phyloP scores from a whole-genome alignment of 2,329 filamentous ascomycete genomes.

The Sclerotiophoma versabilis region DNA sequence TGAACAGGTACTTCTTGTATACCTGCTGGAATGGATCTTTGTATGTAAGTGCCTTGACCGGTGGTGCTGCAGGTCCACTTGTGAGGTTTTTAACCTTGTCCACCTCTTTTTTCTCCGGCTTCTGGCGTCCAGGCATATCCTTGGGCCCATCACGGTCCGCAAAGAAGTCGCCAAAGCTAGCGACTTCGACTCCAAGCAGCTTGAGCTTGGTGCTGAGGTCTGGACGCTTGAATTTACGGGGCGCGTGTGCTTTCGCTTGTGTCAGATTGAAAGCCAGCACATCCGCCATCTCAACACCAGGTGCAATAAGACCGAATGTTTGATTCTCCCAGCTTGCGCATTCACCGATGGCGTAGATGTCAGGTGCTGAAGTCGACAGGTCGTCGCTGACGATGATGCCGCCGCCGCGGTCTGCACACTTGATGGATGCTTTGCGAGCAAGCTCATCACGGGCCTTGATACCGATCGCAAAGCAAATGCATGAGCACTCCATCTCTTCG shows the following conservation, averaged over 20 bases:
- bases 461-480: constrained; percentile 89
- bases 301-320: constrained; percentile 87
- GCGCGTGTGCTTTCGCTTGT: constrained; percentile 74
- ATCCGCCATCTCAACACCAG: constrained; percentile 91
- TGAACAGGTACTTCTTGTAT: constrained; percentile 95
- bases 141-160: constrained; percentile 85
- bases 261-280: constrained; percentile 91
- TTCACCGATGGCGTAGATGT: constrained; percentile 88
- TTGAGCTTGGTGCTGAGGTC: constrained; percentile 93
- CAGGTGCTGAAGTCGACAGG: constrained; percentile 72
- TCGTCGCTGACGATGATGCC: constrained; percentile 74
- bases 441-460: constrained; percentile 83
- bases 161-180: constrained; percentile 93
- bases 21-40: constrained; percentile 86
- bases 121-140: constrained; percentile 68
- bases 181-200: constrained; percentile 86
- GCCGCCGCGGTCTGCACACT: constrained; percentile 74
- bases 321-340: constrained; percentile 89
- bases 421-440: constrained; percentile 72
- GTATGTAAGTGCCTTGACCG: constrained; percentile 85
- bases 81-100: constrained; percentile 61
- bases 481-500: constrained; percentile 76
- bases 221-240: constrained; percentile 76
- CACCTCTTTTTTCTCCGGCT: constrained; percentile 55
- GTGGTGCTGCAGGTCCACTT: constrained; percentile 62